phyloP scores from a whole-genome alignment of 345 rosid genomes.

The Arabis alpina region DNA sequence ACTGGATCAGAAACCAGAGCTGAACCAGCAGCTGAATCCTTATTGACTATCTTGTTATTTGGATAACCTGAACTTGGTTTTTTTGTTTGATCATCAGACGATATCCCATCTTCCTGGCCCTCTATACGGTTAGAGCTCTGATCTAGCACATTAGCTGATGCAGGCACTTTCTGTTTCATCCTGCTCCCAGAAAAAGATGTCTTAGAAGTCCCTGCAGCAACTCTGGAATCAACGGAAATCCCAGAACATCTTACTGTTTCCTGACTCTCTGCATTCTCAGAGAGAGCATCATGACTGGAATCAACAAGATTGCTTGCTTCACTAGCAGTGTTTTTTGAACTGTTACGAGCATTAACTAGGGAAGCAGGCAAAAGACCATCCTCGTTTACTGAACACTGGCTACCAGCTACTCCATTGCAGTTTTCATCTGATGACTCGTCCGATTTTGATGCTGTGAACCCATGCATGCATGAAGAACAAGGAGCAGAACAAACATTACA shows the following conservation, averaged over 20 bases:
- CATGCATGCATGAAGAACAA: constrained; percentile 86
- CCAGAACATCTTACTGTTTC: constrained; percentile 51
- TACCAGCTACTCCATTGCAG: constrained; percentile 53
- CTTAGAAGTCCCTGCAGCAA: constrained; percentile 46
- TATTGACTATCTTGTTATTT: constrained; percentile 45
- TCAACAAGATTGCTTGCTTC: constrained; percentile 66
- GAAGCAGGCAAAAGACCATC: constrained; percentile 46
- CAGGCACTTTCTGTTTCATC: constrained; percentile 42
- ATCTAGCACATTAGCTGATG: constrained; percentile 43
- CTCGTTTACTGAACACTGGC: constrained; percentile 63
- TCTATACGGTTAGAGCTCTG: constrained; percentile 54
- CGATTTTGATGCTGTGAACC: constrained; percentile 57
- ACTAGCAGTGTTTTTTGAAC: constrained; percentile 51
- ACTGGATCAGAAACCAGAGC: constrained; percentile 52
- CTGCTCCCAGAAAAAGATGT: constrained; percentile 39
- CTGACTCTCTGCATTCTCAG: constrained; percentile 69
- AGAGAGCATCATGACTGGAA: constrained; percentile 62
- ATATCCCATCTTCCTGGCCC: constrained; percentile 61
- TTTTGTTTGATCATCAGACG: constrained; percentile 52
- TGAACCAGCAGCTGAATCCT: constrained; percentile 50
- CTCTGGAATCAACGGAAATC: constrained; percentile 47
- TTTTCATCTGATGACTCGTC: constrained; percentile 72
- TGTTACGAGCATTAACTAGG: constrained; percentile 40
- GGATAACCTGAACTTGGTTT: constrained; percentile 40
- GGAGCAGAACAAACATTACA: constrained; percentile 82